Conservation (phyloP, 2,329 filamentous ascomycete species). For the Hypoxylon rubiginosum region DNA sequence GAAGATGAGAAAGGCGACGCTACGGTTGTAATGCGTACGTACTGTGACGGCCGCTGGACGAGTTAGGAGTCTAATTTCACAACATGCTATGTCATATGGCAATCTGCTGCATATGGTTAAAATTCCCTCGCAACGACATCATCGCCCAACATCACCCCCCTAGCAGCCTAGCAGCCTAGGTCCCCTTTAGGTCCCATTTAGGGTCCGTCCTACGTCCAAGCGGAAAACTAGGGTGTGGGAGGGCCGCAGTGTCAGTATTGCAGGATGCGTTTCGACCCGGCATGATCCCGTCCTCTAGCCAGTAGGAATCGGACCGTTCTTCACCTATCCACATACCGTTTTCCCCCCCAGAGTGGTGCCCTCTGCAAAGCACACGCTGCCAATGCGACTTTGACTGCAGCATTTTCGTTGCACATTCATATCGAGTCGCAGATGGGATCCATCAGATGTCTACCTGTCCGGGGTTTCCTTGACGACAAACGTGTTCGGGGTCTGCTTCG, state of each 20-base stretch:
- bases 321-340: conserved; percentile 40
- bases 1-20: conserved; percentile 32
- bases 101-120: conserved; percentile 21
- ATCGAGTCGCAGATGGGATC: conserved; percentile 46
- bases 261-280: conserved; percentile 35
- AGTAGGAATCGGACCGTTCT: conserved; percentile 44
- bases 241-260: conserved; percentile 38
- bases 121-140: conserved; percentile 34
- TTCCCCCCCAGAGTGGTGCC: conserved; percentile 42
- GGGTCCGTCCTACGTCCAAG: conserved; percentile 1
- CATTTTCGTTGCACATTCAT: conserved; percentile 27
- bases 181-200: background rate
- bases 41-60: conserved; percentile 11
- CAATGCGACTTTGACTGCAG: conserved; percentile 38
- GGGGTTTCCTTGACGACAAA: conserved; percentile 32
- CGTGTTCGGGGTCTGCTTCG: conserved; percentile 26
- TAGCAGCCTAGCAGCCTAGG: too few relatives aligned
- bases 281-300: conserved; percentile 32
- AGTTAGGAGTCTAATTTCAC: conserved; percentile 25
- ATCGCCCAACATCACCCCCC: conserved; percentile 16
- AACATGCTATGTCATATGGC: conserved; percentile 31
- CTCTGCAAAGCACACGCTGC: conserved; percentile 43
- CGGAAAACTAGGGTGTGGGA: conserved; percentile 15
- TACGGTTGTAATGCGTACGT: conserved; percentile 29
- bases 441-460: conserved; percentile 43